Conservation (phyloP, 2,329 filamentous ascomycete species). For the Simplicillium aogashimaense region DNA sequence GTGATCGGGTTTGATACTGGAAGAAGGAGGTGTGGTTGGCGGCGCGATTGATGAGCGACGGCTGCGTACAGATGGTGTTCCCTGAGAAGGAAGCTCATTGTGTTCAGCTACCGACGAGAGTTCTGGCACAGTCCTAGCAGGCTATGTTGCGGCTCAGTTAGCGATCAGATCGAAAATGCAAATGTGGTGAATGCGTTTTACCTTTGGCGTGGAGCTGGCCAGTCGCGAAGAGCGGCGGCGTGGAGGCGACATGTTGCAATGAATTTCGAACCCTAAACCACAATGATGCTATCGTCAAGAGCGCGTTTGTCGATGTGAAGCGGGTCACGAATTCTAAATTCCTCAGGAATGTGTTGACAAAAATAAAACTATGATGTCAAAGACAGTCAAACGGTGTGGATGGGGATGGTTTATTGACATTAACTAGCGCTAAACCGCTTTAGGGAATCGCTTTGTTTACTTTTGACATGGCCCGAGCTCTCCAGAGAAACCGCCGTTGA, state of each 20-base stretch:
- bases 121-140: conserved; percentile 21
- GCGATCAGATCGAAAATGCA: conserved; percentile 2
- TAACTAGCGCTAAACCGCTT: not conserved
- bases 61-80: conserved; percentile 16
- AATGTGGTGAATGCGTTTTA: conserved; percentile 9
- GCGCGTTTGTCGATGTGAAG: conserved; percentile 4
- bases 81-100: conserved; percentile 19
- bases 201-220: conserved; percentile 24
- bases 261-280: conserved; percentile 1
- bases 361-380: conserved; percentile 13
- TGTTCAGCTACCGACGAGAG: conserved; percentile 34
- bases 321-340: not conserved
- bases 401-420: conserved; percentile 1
- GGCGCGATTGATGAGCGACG: conserved; percentile 8
- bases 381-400: not conserved
- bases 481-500: too few species aligned
- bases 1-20: conserved; percentile 57
- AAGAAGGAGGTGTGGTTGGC: conserved; percentile 51
- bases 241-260: conserved; percentile 26
- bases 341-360: not conserved
- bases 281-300: not conserved
- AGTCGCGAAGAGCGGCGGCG: conserved; percentile 35
- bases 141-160: conserved; percentile 7
- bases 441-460: too few species aligned
- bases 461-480: too few species aligned